Base-by-base conservation (phyloP, 2,329 filamentous ascomycete species). In the Fonsecaea erecta region DNA sequence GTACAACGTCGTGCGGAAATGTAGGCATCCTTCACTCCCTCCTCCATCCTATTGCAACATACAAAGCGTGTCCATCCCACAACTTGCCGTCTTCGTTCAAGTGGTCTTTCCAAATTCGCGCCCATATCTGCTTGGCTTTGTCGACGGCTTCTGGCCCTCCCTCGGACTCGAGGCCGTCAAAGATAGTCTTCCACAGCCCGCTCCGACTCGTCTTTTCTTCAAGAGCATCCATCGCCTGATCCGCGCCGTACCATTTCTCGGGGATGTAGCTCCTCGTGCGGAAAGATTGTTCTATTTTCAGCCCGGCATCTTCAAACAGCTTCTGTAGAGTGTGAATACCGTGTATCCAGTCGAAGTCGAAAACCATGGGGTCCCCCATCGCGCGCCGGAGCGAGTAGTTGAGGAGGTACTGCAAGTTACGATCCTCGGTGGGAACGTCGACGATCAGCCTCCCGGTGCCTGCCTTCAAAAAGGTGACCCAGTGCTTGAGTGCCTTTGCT, bases 361-460 rank as follows among this genome's bases (percentile, higher is more conserved):
- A 63, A 7, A 48, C 32, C 59, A 55, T 40, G 9, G 52, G 16
- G 24, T 54, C 40, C 12, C 60, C 55, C 16, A 68, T 11, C 9
- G 63, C 54, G 28, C 48, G 51, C 24, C 66, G 43, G 34, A 65
- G 35, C 2, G 58, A 53, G 16, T 58, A 51, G 34, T 51, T 59
- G 30, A 65, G 61, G 14, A 68, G 34, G 35, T 63, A 66, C 32
- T 60, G 57, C 55, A 68, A 30, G 9, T 37, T 66, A 3, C 28
- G 48, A 18, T 63, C 62, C 55, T 68, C 63, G 1, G 66, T 63
- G 30, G 67, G 65, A 5, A 67, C 62, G 34, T 69, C 67, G 28
- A 66, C 68, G 52, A 69, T 69, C 52, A 69, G 24, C 43, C n/a
- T 60, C 4, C 67, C 64, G 7, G 62, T 53, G n/a, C 65, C 62